Evolutionary conservation across 768 basidiomycete species (phyloP), one percentile per base, ranked within the genome.

Genomic region (Heimioporus sp.): DNA sequence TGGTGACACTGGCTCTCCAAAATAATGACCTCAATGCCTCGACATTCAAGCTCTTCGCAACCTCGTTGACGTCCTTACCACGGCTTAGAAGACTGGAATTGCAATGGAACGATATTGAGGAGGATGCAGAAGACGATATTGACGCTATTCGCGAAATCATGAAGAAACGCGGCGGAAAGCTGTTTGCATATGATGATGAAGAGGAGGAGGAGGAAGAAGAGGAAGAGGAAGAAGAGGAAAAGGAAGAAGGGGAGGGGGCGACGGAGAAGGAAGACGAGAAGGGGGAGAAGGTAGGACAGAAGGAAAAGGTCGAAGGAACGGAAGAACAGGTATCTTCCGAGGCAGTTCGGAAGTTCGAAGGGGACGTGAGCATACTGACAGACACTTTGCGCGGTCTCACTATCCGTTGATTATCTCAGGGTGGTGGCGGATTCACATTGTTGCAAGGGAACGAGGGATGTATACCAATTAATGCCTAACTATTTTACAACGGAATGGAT

Each of bases 31-130:
- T 98, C 41, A 88, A 93, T 57, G 70, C 76, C 5, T 68, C 78
- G 41, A 78, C 90, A 10, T 86, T 92, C 52, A 72, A 77, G 28
- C 65, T 90, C 5, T 76, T 98, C 24, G 83, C 87, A 2, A 67
- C 78, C 19, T 85, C 81, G 2, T 81, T 98, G 19, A 72, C 76
- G 38, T 81, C 84, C 38, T 67, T 94, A 42, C 68, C 73, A 21
- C 70, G 70, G 36, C 69, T 99, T 40, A 83, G 73, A 71, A 74
- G 68, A 48, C 69, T 98, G 47, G 96, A 98, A 67, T 63, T 98
- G 53, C 94, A 96, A 64, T 92, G 90, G 73, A 98, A 95, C 60
- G 94, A 95, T 12, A 77, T 82, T 52, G 88, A 92, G 41, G 91
- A 90, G 48, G 85, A 87, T 28, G 84, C 84, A 43, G 86, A 84